Percentiles rank a stretch among this genome's conserved stretches.
phyloP scores from a whole-genome alignment of 2,329 filamentous ascomycete species.

The Monilinia aucupariae region DNA sequence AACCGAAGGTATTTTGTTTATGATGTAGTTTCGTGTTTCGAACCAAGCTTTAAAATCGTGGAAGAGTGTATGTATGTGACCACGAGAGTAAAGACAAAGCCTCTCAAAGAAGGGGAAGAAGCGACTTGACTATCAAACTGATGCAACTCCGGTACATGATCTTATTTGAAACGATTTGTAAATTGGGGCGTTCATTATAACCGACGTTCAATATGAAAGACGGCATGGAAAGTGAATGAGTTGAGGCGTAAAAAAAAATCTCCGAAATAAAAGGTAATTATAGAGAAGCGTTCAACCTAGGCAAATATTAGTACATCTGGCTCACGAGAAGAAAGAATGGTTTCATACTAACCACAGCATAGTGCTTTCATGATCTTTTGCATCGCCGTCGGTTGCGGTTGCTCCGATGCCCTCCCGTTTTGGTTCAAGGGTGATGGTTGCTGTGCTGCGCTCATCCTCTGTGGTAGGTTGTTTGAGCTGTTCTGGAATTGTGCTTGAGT shows the following conservation, averaged over 20 bases:
- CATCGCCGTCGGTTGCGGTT: conserved; percentile 69
- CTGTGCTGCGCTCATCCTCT: conserved; percentile 48
- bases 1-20: conserved; percentile 19
- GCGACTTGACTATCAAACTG: conserved; percentile 13
- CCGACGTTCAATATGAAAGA: conserved; percentile 18
- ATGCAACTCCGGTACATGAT: conserved; percentile 16
- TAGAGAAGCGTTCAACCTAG: conserved; percentile 30
- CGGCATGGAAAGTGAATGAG: conserved; percentile 12
- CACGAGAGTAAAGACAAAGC: conserved; percentile 30
- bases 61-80: conserved; percentile 27
- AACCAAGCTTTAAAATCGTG: conserved; percentile 14
- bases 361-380: conserved; percentile 90
- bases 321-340: conserved; percentile 16
- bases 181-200: conserved; percentile 27
- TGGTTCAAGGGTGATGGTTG: conserved; percentile 55
- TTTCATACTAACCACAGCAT: conserved; percentile 68
- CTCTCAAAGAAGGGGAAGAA: conserved; percentile 19
- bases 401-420: conserved; percentile 54
- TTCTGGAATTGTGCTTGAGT: conserved; percentile 96
- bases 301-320: conserved; percentile 21
- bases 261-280: conserved; percentile 9
- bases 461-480: conserved; percentile 80
- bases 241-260: conserved; percentile 8
- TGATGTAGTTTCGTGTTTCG: conserved; percentile 15
- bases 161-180: conserved; percentile 29